These are phyloP conservation scores for Aspergillus homomorphus DNA, from an alignment of 495 filamentous ascomycete species.

Conservation along the genomic window DNA sequence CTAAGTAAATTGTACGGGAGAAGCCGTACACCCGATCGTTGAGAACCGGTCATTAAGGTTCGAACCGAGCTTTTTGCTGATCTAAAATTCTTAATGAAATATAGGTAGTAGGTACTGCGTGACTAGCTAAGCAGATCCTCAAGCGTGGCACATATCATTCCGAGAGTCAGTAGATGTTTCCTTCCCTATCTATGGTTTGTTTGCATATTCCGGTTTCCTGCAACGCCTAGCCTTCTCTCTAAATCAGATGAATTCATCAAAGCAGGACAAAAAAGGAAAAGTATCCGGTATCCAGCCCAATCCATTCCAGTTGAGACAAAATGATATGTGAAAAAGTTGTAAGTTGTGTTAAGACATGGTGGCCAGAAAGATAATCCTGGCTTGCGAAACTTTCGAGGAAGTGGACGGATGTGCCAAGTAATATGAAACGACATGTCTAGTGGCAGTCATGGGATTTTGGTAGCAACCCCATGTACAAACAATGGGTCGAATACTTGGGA, in stretches of 20 bases:
- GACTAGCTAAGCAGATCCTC: neutral
- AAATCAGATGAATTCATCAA: too few species aligned
- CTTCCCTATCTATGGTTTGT: neutral
- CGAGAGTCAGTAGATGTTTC: neutral
- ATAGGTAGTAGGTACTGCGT: neutral
- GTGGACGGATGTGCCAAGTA: neutral
- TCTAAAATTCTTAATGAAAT: neutral
- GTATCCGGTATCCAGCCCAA: neutral
- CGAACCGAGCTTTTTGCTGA: neutral
- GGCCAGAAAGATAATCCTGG: neutral
- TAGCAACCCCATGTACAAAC: neutral
- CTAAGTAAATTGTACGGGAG: neutral
- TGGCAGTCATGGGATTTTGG: neutral
- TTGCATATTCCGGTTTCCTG: neutral
- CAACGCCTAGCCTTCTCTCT: neutral
- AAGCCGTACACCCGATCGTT: neutral
- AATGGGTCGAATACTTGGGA: neutral
- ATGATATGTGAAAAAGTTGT: neutral
- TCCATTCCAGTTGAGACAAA: neutral
- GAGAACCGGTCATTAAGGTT: neutral
- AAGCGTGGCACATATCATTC: neutral
- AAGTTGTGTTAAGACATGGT: neutral
- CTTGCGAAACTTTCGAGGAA: neutral
- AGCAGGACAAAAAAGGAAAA: neutral
- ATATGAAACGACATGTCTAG: neutral